phyloP scores from a whole-genome alignment of 352 stramenopile species.

The Globisporangium canariense region DNA sequence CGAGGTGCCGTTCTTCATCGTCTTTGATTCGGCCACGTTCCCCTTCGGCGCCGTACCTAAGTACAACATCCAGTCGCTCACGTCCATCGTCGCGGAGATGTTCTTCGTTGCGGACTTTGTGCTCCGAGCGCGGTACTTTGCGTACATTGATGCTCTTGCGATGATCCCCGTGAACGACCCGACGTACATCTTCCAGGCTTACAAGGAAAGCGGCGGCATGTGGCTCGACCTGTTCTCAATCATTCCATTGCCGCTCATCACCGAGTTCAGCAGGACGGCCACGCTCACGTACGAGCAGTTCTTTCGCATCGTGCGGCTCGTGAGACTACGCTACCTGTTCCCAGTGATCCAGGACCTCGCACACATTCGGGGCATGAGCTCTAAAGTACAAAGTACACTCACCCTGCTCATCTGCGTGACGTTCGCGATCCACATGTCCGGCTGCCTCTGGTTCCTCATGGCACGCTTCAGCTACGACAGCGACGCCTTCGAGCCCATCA shows the following conservation, averaged over 20 bases:
- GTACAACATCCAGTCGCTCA: constrained; percentile 48
- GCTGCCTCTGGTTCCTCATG: constrained; percentile 78
- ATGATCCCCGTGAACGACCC: constrained; percentile 62
- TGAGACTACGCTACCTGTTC: constrained; percentile 49
- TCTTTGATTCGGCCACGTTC: constrained; percentile 60
- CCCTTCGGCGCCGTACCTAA: constrained; percentile 35
- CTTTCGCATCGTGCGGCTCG: constrained; percentile 44
- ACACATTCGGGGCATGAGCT: constrained; percentile 52
- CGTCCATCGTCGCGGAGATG: constrained; percentile 44
- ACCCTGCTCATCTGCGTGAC: constrained; percentile 68
- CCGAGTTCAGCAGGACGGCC: constrained; percentile 40
- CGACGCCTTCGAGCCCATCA: constrained; percentile 25
- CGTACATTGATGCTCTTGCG: constrained; percentile 60
- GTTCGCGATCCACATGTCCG: constrained; percentile 52
- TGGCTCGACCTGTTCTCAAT: constrained; percentile 55
- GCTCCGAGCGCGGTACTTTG: constrained; percentile 51
- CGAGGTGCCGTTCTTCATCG: constrained; percentile 62
- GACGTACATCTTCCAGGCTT: constrained; percentile 64
- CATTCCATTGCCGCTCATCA: constrained; percentile 47
- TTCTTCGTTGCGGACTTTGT: constrained; percentile 61
- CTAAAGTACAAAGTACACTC: constrained; percentile 48
- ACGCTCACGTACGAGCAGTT: constrained; percentile 38
- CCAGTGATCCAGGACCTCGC: constrained; percentile 52
- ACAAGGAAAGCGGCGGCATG: constrained; percentile 47
- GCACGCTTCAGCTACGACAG: constrained; percentile 47